A percentile compares a stretch with the other conserved stretches of the same genome.
Conservation (phyloP, 371 early-diverging fungal genomes). For the Circinella umbellata region DNA sequence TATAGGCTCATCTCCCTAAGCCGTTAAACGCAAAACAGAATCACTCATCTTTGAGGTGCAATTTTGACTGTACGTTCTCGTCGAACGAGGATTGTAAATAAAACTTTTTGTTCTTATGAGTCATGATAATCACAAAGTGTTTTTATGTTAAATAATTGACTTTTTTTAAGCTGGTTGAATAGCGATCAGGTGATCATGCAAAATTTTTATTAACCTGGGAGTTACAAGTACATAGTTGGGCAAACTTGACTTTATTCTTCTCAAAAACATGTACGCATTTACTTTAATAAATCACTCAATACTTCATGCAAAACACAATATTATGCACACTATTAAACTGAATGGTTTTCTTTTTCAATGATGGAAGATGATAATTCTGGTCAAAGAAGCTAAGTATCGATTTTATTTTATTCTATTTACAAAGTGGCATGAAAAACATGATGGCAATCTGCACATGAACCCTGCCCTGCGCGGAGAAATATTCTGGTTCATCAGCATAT, state of each 20-base stretch:
- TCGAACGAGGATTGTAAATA: conserved; percentile 3
- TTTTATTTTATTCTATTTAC: conserved; percentile 23
- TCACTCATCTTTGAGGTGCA: conserved; percentile 4
- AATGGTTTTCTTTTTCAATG: conserved; percentile 4
- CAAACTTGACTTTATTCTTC: too few relatives aligned
- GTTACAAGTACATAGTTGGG: too few relatives aligned
- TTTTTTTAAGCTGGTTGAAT: too few relatives aligned
- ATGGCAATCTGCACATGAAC: conserved; percentile 30
- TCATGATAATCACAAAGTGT: conserved; percentile 3
- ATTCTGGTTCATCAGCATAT: too few relatives aligned
- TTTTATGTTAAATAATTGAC: too few relatives aligned
- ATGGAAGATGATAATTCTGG: background rate
- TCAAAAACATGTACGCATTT: background rate
- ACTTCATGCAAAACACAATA: too few relatives aligned
- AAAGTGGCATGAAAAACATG: conserved; percentile 31
- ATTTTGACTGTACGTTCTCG: background rate
- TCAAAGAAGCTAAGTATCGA: conserved; percentile 1
- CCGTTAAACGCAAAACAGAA: background rate
- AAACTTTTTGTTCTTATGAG: background rate
- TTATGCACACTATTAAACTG: conserved; percentile 1
- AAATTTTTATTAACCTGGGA: too few relatives aligned
- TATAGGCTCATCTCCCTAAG: background rate
- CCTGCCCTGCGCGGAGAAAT: conserved; percentile 35
- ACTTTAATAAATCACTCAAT: conserved; percentile 27
- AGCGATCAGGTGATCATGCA: too few relatives aligned